phyloP scores from a whole-genome alignment of 306 rosid species.

The cucumber (Cucumis sativus) region Cucumber_9930_V3 NC_026655.2:9978001-9978500 shows the following conservation, averaged over 20 bases:
- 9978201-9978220: neutral
- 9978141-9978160: constrained; percentile 60
- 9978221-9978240: neutral
- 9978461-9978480: constrained; percentile 13
- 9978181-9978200: constrained; percentile 24
- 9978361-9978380: neutral
- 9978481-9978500: neutral
- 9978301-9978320: constrained; percentile 75
- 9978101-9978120: constrained; percentile 70
- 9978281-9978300: constrained; percentile 66
- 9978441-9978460: constrained; percentile 55
- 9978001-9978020: neutral
- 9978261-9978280: constrained; percentile 28
- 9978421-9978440: constrained; percentile 54
- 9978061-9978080: constrained; percentile 37
- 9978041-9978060: neutral
- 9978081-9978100: constrained; percentile 89
- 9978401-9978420: constrained; percentile 59
- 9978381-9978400: constrained; percentile 11
- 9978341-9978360: constrained; percentile 17
- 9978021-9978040: neutral
- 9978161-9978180: constrained; percentile 67
- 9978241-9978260: neutral
- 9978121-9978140: constrained; percentile 55
- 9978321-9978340: constrained; percentile 91